Evolutionary conservation across 208 protist species (phyloP).

Genomic region (Acanthamoeba castellanii): DNA sequence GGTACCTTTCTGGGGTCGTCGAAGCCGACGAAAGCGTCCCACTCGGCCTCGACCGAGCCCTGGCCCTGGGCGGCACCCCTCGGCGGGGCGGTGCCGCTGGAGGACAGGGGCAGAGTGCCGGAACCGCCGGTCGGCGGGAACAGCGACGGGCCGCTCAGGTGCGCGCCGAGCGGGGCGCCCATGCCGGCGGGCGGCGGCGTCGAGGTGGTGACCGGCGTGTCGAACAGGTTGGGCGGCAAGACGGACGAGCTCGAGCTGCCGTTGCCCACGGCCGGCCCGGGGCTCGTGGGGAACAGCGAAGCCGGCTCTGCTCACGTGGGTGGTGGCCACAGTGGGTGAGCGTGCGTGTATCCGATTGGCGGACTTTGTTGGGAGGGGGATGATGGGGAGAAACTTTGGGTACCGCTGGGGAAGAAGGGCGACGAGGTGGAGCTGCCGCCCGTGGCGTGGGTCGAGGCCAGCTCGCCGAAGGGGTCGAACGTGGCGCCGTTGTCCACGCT

Average conservation of each 20-base stretch:
- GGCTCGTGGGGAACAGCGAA: too few relatives aligned
- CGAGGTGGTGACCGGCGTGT: neutral
- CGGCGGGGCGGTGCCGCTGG: too few relatives aligned
- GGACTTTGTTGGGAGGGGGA: too few relatives aligned
- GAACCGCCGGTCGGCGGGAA: neutral
- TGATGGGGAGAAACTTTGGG: too few relatives aligned
- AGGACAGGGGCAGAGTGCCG: too few relatives aligned
- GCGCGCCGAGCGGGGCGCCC: neutral
- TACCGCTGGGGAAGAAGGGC: neutral
- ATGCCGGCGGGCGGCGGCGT: neutral
- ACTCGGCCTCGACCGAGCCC: neutral
- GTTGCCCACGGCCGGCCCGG: neutral
- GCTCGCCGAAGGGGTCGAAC: neutral
- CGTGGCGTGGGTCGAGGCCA: neutral
- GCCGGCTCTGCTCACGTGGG: too few relatives aligned
- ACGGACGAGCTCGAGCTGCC: neutral
- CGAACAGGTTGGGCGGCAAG: neutral
- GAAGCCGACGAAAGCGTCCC: neutral
- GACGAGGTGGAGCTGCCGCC: neutral
- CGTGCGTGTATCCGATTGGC: too few relatives aligned
- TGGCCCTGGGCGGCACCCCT: too few relatives aligned
- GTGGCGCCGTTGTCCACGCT: neutral
- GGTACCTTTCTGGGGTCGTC: neutral
- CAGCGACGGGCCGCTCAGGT: neutral
- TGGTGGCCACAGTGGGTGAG: too few relatives aligned